phyloP scores from a whole-genome alignment of 1,284 basidiomycete species.

The Irpex lacteus region DNA sequence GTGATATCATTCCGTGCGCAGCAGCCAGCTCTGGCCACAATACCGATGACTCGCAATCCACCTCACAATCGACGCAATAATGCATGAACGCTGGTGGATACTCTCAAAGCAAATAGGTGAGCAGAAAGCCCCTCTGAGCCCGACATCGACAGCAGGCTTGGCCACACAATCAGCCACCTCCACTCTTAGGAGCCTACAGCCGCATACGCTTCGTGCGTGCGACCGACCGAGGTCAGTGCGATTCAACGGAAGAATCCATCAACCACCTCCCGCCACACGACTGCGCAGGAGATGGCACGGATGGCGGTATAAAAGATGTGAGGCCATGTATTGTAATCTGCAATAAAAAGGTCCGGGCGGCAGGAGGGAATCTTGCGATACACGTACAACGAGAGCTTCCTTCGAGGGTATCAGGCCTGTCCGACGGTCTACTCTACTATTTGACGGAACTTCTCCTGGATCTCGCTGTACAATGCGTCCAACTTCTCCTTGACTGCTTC shows the following conservation, averaged over 20 bases:
- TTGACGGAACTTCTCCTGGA: constrained; percentile 87
- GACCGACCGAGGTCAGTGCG: too few species aligned
- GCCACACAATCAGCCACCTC: background rate
- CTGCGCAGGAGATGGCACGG: background rate
- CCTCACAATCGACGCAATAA: background rate
- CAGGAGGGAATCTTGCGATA: constrained; percentile 10
- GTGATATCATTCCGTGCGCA: background rate
- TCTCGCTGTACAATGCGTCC: constrained; percentile 77
- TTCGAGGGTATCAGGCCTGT: constrained; percentile 19
- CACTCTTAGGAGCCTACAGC: background rate
- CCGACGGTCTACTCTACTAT: constrained; percentile 62
- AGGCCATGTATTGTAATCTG: constrained; percentile 6
- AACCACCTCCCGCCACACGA: background rate
- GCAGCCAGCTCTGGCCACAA: background rate
- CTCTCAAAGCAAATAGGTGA: background rate
- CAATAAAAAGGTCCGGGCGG: background rate
- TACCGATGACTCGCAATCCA: background rate
- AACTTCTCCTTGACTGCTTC: constrained; percentile 79
- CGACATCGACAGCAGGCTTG: background rate
- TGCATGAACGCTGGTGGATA: background rate
- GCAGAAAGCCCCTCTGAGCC: too few species aligned
- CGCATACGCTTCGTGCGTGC: background rate
- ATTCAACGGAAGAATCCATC: background rate
- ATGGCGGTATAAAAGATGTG: background rate
- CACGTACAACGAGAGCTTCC: constrained; percentile 14